These are phyloP conservation scores for Myxozyma lipomycoides DNA, from an alignment of 805 yeast genomes.

Conservation along the genomic window DNA sequence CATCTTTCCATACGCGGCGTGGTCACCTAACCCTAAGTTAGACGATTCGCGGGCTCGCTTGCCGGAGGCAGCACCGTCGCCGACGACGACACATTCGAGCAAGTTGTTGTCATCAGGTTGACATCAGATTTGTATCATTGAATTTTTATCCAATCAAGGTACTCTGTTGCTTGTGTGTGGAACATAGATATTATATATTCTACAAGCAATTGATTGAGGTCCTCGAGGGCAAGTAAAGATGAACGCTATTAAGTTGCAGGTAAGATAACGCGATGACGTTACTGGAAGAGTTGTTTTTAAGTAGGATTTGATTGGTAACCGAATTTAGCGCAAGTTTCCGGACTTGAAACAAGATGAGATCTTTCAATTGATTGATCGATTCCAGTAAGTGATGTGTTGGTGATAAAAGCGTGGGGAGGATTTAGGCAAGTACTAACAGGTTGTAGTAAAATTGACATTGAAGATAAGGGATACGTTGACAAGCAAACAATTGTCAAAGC, in stretches of 20 bases:
- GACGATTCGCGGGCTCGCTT: neutral
- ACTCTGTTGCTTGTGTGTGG: too few species aligned
- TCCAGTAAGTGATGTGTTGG: conserved; percentile 41
- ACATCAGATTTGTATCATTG: too few species aligned
- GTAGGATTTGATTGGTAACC: neutral
- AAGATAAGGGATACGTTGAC: conserved; percentile 92
- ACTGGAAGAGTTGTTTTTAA: neutral
- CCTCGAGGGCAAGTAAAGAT: too few species aligned
- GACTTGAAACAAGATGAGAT: conserved; percentile 79
- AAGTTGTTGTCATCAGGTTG: neutral
- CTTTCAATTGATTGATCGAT: conserved; percentile 78
- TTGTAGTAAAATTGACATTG: conserved; percentile 67
- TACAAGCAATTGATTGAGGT: neutral
- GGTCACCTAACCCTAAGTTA: too few species aligned
- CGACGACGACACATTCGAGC: neutral
- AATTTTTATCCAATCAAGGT: too few species aligned
- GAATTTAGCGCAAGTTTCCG: conserved; percentile 74
- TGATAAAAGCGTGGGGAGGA: neutral
- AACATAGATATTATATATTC: too few species aligned
- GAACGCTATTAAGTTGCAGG: conserved; percentile 64
- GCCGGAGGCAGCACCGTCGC: neutral
- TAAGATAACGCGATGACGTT: conserved; percentile 27
- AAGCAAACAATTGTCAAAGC: conserved; percentile 85
- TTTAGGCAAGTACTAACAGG: neutral
- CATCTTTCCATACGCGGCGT: too few species aligned